Evolutionary conservation across 495 filamentous ascomycete species (phyloP), one percentile per base, ranked within the genome.

Genomic region (Penicillium samsonianum): DNA sequence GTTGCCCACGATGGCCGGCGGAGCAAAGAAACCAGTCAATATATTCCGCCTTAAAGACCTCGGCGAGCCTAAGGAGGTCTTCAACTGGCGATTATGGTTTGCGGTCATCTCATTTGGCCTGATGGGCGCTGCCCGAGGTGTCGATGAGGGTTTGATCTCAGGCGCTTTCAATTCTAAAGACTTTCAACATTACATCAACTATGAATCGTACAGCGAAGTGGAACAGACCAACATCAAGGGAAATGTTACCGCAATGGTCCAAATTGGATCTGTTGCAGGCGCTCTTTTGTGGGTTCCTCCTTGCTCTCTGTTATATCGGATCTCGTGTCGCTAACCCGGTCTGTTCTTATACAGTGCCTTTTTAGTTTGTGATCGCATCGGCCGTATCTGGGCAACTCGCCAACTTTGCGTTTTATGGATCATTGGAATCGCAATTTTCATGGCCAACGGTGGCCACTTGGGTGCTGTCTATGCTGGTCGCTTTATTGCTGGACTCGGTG

Each of bases 111-210:
- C 84, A 0, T 87, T 89, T 44, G 85, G 84, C 25, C 80, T 89
- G 11, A 82, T 89, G 70, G 87, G 87, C 50, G 87, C 87, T 25
- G 87, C 87, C 16, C 69, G 76, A 8, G 76, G 76, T 57, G 65
- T 90, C n/a, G 87, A 90, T 60, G 87, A 90, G 67, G 87, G 87
- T 31, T 73, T 90, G 42, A 90, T 89, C 64, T 83, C 81, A 8
- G 86, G 76, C 6, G 84, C 86, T 19, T 84, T 89, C 68, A 82
- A 84, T 59, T 84, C 83, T 14, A 76, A 78, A 44, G 77, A 85
- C 42, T 90, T 90, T 60, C 79, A 85, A 60, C 59, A 68, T 5
- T 78, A 76, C 42, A 87, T 88, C 72, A 59, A 75, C 49, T 78
- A 75, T 37, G 80, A 82, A 58, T 75, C 83, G 20, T 84, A 86